Percentiles rank a stretch among this genome's conserved stretches.
These are phyloP conservation scores for Waltergamsia citrina DNA, from an alignment of 2,329 filamentous ascomycete species.

Conservation along the genomic window DNA sequence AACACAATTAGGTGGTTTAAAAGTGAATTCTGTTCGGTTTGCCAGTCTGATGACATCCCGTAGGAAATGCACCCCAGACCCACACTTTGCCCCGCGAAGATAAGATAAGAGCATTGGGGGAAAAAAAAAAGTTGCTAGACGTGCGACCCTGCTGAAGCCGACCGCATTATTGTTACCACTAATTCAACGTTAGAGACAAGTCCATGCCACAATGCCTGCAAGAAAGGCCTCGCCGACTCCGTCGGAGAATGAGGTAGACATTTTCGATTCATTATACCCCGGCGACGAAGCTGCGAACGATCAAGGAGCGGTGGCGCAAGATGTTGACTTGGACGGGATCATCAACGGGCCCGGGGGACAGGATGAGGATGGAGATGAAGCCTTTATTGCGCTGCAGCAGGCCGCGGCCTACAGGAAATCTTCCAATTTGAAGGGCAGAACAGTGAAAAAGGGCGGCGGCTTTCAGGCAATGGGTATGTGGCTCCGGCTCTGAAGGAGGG, in stretches of 20 bases:
- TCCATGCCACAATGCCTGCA: constrained; percentile 53
- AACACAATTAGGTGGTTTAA: too few relatives aligned
- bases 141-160: neutral
- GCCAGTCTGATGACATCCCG: neutral
- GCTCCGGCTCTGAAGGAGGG: too few relatives aligned
- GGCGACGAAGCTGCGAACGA: constrained; percentile 42
- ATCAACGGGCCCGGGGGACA: constrained; percentile 37
- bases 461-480: constrained; percentile 83
- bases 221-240: constrained; percentile 70
- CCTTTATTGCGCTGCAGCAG: constrained; percentile 84
- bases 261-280: constrained; percentile 67
- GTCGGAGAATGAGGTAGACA: constrained; percentile 89
- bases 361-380: constrained; percentile 63
- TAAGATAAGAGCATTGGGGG: constrained; percentile 24
- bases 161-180: neutral
- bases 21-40: too few relatives aligned
- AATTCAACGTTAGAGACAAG: constrained; percentile 3
- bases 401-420: constrained; percentile 81
- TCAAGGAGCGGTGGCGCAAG: constrained; percentile 22
- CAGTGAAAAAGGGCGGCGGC: constrained; percentile 88
- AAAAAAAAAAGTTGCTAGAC: constrained; percentile 18
- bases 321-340: constrained; percentile 51
- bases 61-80: constrained; percentile 4
- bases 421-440: constrained; percentile 72
- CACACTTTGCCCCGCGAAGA: constrained; percentile 20